Evolutionary conservation across 2,329 filamentous ascomycete genomes (phyloP), one percentile per base, ranked within the genome.

Genomic region (Salinomyces thailandicus): DNA sequence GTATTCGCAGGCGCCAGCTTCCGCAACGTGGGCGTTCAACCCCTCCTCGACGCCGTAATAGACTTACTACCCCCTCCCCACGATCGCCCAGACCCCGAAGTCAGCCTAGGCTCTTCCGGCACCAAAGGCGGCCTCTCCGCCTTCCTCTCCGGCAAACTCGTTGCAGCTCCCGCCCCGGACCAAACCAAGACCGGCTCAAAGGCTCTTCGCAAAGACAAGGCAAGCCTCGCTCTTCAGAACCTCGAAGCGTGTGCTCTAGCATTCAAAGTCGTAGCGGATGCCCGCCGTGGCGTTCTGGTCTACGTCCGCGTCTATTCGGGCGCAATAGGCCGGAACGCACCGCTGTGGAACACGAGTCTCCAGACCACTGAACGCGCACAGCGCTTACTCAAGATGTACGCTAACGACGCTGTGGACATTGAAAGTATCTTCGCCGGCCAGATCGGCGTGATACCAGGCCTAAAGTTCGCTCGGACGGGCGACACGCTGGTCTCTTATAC

Each of bases 231-330:
- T 17, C 58, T 72, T n/a, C 61, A 68, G 17, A 83, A 81, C 12
- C 74, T 96, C 1, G 68, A 76, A 46, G 72, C 72, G 19, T 83
- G 79, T 48, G 78, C 77, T 2, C 60, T 84, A 16, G 79, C 79
- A 5, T 98, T 96, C 72, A 98, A 98, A 61, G 91, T 96, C 5
- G 85, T 91, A 45, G 81, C 89, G 47, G 89, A 96, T 52, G 68
- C 82, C 6, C 81, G 81, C 45, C 79, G 86, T 38, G 91, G 91
- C 13, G 80, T 93, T 36, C 71, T 96, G 41, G 86, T 93, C 44
- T 96, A 93, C 54, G 80, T 96, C 7, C 78, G 91, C 27, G 85
- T 95, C 5, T 96, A 96, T 60, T 83, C 85, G 17, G 91, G 91
- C 7, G 73, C 75, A 2, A 65, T 98, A 36, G 75, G 77, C 39